Percentiles rank a stretch among this genome's conserved stretches.
phyloP scores from a whole-genome alignment of 345 rosid genomes.

The Theobroma cacao region DNA sequence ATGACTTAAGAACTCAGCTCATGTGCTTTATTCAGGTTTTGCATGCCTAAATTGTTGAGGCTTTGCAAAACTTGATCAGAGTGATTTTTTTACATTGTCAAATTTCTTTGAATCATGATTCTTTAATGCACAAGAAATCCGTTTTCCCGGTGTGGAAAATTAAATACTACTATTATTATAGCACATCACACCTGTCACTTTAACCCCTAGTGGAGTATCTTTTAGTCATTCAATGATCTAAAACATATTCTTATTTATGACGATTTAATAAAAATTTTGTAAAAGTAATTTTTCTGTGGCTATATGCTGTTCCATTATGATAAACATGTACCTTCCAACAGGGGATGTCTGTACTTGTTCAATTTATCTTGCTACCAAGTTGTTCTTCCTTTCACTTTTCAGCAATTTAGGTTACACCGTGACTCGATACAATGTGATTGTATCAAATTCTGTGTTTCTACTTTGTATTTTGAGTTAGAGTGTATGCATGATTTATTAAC shows the following conservation, averaged over 20 bases:
- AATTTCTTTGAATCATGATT: no score
- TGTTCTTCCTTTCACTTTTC: background rate
- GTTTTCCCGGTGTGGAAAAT: background rate
- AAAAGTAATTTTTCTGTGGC: background rate
- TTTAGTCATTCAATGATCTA: background rate
- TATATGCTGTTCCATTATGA: background rate
- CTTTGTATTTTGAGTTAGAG: background rate
- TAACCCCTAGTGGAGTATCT: background rate
- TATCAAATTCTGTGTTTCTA: background rate
- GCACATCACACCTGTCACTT: background rate
- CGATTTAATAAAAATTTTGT: background rate
- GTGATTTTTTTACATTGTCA: no score
- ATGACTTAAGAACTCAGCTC: no score
- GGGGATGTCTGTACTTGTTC: no score
- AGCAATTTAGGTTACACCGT: background rate
- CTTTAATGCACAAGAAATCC: background rate
- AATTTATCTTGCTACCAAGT: background rate
- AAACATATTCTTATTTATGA: background rate
- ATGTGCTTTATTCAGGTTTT: no score
- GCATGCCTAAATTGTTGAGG: no score
- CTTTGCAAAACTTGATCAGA: no score
- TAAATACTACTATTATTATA: background rate
- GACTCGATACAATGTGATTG: background rate
- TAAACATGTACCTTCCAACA: background rate
- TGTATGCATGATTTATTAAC: conserved; percentile 14